Conservation (phyloP, 169 alveolate species). For the Blepharisma undulans region DNA sequence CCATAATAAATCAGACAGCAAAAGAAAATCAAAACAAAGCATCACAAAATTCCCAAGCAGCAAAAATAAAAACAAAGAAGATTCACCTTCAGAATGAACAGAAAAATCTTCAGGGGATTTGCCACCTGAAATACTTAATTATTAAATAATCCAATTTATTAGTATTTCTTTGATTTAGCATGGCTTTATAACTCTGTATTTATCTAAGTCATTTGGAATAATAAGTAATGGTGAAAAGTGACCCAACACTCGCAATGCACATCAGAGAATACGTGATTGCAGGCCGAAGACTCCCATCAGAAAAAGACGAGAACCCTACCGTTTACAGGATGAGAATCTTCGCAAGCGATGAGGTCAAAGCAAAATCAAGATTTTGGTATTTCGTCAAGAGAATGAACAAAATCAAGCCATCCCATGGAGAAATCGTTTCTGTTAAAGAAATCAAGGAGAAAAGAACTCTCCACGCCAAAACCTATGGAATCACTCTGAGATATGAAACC, state of each 20-base stretch:
- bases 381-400: conserved; percentile 95
- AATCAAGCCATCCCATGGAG: conserved; percentile 95
- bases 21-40: too few species aligned
- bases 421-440: conserved; percentile 92
- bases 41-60: too few species aligned
- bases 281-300: conserved; percentile 96
- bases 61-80: too few species aligned
- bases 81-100: too few species aligned
- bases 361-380: conserved; percentile 97
- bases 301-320: conserved; percentile 90
- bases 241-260: conserved; percentile 77
- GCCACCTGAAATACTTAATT: too few species aligned
- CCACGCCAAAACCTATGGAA: conserved; percentile 95
- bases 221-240: conserved; percentile 42
- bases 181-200: too few species aligned
- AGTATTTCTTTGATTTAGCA: too few species aligned
- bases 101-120: too few species aligned
- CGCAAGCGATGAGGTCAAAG: conserved; percentile 95
- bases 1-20: too few species aligned
- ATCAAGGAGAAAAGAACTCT: conserved; percentile 90
- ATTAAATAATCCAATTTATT: too few species aligned
- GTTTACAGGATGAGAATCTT: conserved; percentile 96
- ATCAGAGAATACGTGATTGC: conserved; percentile 93
- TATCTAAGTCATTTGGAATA: not conserved
- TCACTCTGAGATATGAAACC: conserved; percentile 96